Base-by-base conservation (phyloP, 2,329 filamentous ascomycete species). In the Stemphylium vesicarium region DNA sequence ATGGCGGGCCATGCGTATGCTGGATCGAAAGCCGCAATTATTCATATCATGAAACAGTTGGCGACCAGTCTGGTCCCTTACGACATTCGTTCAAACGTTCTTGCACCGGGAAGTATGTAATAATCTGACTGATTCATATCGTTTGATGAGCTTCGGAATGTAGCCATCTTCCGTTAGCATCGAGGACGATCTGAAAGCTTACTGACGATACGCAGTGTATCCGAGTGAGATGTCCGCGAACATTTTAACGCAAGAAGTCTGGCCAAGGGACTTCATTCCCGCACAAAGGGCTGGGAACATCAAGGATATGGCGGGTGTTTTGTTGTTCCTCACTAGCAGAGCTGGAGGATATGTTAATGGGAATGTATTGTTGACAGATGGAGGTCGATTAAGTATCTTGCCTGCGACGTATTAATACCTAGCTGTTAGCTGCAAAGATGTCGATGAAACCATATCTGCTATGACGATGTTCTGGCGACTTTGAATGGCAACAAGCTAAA, bases 11-110 rank as follows among this genome's bases (percentile, higher is more conserved):
- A 51, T 20, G 53, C 60, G 2, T 67, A 67, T 55, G 42, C 51
- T 5, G 50, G 51, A 2, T 59, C 75, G 32, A 84, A 84, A 61
- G 75, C 55, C 7, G 60, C 55, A n/a, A 39, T 37, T 16, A 42
- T 57, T 13, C 60, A 81, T 56, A 55, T 83, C 37, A 75, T 80
- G 20, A 84, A 84, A 65, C 73, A 76, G 54, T 69, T 84, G 11
- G 70, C 79, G 0, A 83, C 79, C 2, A 59, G 49, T 6, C 68
- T 70, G 55, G 78, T 59, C 13, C 71, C 53, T 45, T 78, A 66
- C 40, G 69, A 74, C 15, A 82, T 84, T 31, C 73, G 81, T 1
- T 74, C 76, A 1, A 84, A 84, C 62, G 73, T 77, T 0, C 75
- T 84, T 41, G 75, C 80, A 4, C 81, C 81, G 10, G 82, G 82